Evolutionary conservation across 257 asterid species (phyloP), one percentile per base, ranked within the genome.

Genomic region (Jaltomata sinuosa): DNA sequence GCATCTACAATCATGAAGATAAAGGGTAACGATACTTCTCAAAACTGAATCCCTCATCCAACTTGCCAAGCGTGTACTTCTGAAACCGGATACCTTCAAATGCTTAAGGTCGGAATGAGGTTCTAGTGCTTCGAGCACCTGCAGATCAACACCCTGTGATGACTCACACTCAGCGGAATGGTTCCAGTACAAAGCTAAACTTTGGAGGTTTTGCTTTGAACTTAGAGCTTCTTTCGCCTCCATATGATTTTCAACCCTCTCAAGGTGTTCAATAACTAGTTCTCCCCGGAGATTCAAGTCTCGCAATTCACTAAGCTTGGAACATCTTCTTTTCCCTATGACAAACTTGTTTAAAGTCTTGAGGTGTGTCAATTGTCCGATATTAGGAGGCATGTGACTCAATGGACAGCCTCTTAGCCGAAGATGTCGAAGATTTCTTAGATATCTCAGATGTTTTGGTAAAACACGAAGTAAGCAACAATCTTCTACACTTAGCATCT

Each of bases 141-240:
- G 84, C 22, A 64, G 79, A 77, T 83, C 87, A 82, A 47, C 34
- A 3, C 22, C n/a, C 11, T 81, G 49, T 11, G 27, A 9, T 19
- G 27, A 11, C 12, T 8, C 34, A 3, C 80, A 59, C 34, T 3
- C 38, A 25, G 18, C 11, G 61, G 29, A 36, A 32, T 3, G 38
- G 15, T 53, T 80, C 90, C 87, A 85, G 29, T 14, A 15, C 62
- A 85, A 78, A 7, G 5, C 16, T 54, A 88, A 81, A 0, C 19
- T 6, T 4, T 67, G 83, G 29, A 89, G 87, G 57, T 79, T 36
- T 79, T 40, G 53, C 78, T 89, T 87, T 77, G 50, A 50, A 11
- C 11, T 57, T 42, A 89, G 29, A 83, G 90, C 89, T 65, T 83
- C 87, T 81, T 52, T 47, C 0, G 88, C 88, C 81, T 42, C 89